Conservation (phyloP, 441 rosid genomes). For the Pelargonium myrrhifolium region DNA sequence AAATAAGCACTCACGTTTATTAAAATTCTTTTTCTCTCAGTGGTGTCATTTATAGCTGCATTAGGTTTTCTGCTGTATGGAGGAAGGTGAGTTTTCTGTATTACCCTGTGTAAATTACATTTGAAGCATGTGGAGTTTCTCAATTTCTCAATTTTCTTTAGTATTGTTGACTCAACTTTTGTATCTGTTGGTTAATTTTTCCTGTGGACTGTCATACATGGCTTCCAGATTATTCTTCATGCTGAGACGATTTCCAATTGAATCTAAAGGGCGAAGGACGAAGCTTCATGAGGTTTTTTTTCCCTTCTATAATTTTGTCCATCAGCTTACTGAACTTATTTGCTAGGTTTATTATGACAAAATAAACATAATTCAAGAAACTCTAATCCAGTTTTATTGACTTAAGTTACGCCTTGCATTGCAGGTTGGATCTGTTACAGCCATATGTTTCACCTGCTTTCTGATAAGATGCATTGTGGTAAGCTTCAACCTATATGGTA, state of each 20-base stretch:
- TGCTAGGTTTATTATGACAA: background rate
- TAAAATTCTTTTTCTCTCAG: constrained; percentile 25
- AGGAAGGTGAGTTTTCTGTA: constrained; percentile 44
- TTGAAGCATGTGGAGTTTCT: background rate
- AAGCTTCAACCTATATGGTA: constrained; percentile 25
- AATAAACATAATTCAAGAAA: background rate
- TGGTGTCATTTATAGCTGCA: constrained; percentile 56
- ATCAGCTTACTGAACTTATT: background rate
- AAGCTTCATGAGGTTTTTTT: constrained; percentile 81
- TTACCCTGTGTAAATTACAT: background rate
- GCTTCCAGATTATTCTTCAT: constrained; percentile 63
- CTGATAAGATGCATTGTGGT: constrained; percentile 81
- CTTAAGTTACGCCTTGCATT: constrained; percentile 11
- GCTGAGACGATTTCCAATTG: constrained; percentile 83
- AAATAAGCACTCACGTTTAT: background rate
- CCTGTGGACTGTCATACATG: constrained; percentile 5
- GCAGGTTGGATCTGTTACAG: constrained; percentile 94
- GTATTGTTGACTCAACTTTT: background rate
- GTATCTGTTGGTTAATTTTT: constrained; percentile 8
- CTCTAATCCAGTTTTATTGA: constrained; percentile 2
- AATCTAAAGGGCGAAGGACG: constrained; percentile 89
- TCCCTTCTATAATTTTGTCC: background rate
- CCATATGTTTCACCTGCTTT: constrained; percentile 79
- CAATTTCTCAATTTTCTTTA: background rate
- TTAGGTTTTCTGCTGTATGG: constrained; percentile 55